Base-by-base conservation (phyloP, 2,329 filamentous ascomycete species). In the Phaeosphaeriaceae sp. region DNA sequence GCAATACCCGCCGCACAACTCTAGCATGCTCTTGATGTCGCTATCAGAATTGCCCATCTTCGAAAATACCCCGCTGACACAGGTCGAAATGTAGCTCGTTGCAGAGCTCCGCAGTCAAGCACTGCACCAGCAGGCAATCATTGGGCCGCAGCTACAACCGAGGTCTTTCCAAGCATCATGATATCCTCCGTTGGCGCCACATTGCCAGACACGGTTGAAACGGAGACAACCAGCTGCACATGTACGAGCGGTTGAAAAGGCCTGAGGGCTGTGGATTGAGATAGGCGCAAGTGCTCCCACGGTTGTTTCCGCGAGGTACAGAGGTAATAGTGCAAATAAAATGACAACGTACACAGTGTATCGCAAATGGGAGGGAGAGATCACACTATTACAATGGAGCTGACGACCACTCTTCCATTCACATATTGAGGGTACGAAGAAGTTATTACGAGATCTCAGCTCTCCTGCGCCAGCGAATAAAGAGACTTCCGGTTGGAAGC, bases 11-110 rank as follows among this genome's bases (percentile, higher is more conserved):
- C 43, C 53, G 30, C 54, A 60, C 24, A 60, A 15, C 15, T 35
- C 53, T 35, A 56, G 44, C 48, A 59, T 59, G 23, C 49, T 40
- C n/a, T 44, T 49, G 2, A 60, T 44, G 26, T 60, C 58, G 5
- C 44, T 24, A 8, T 47, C 50, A 3, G 50, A n/a, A 19, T 56
- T 50, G 19, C 23, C 24, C 46, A 56, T 4, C 5, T 42, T 51
- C 4, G 13, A 8, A 23, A 46, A 58, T 15, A 4, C 24, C 7
- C 44, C 22, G 24, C 49, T 49, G 32, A 58, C 35, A 26, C 50
- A 58, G 35, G 32, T 53, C 21, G 42, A 48, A 5, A 58, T 44
- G 23, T 49, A 44, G 22, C 55, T 59, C 3, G 53, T 55, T 4
- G 44, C 52, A 19, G 30, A 32, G 23, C 32, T 35, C 26, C 30